These are phyloP conservation scores for Fusarium sp. DNA, from an alignment of 2,329 filamentous ascomycete genomes.

Conservation along the genomic window DNA sequence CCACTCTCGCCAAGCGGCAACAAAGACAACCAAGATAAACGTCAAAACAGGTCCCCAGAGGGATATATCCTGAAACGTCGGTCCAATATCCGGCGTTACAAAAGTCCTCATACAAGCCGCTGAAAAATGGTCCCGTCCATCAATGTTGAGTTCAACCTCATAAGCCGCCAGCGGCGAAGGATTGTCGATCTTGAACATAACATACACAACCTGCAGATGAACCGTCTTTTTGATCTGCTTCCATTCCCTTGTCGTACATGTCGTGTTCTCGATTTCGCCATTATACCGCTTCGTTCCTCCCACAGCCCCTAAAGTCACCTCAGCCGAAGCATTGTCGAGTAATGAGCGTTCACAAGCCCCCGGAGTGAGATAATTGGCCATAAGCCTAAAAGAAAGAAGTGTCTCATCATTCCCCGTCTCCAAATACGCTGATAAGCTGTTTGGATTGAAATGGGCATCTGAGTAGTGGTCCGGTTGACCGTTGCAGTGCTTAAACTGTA, in stretches of 20 bases:
- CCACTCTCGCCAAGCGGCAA: constrained; percentile 32
- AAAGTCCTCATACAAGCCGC: constrained; percentile 27
- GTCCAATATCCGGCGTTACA: constrained; percentile 36
- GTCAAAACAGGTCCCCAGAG: constrained; percentile 30
- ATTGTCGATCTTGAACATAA: constrained; percentile 46
- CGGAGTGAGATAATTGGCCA: not conserved
- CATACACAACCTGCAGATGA: not conserved
- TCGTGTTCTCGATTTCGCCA: constrained; percentile 31
- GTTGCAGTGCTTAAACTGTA: constrained; percentile 32
- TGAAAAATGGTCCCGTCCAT: constrained; percentile 26
- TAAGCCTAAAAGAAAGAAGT: not conserved
- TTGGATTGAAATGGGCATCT: constrained; percentile 4
- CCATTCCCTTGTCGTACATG: constrained; percentile 5
- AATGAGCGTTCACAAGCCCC: constrained; percentile 10
- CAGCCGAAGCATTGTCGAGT: constrained; percentile 17
- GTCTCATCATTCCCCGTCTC: constrained; percentile 9
- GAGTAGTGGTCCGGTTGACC: not conserved
- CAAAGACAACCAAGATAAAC: constrained; percentile 28
- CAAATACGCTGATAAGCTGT: constrained; percentile 6
- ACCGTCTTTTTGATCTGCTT: not conserved
- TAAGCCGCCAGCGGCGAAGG: constrained; percentile 35
- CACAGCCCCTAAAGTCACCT: constrained; percentile 29
- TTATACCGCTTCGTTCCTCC: constrained; percentile 32
- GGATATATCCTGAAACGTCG: not conserved
- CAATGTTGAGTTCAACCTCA: constrained; percentile 27